Conservation (phyloP, 805 yeast species). For the Metschnikowia baotianmanensis region DNA sequence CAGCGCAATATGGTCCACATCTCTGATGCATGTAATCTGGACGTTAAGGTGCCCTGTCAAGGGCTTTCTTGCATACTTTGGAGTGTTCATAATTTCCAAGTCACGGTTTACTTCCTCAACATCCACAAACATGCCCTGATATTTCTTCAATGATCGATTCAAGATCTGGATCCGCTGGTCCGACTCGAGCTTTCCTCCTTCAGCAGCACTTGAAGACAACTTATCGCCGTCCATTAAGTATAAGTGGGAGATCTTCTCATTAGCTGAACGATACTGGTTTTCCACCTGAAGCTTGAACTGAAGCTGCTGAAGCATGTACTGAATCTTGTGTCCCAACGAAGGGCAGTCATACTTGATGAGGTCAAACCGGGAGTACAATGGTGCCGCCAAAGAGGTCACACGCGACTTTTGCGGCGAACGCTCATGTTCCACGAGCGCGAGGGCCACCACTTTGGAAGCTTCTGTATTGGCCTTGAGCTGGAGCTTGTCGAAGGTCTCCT, state of each 20-base stretch:
- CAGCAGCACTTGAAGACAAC: conserved; percentile 81
- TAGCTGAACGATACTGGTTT: conserved; percentile 88
- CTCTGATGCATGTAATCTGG: conserved; percentile 74
- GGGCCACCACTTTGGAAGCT: conserved; percentile 7
- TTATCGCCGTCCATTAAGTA: conserved; percentile 92
- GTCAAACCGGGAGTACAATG: conserved; percentile 69
- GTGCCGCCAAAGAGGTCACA: conserved; percentile 21
- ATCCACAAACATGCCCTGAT: conserved; percentile 82
- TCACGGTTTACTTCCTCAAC: conserved; percentile 66
- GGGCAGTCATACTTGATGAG: conserved; percentile 91
- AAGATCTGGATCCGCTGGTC: conserved; percentile 81
- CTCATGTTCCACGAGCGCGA: conserved; percentile 2
- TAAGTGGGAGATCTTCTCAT: conserved; percentile 80
- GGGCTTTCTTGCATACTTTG: conserved; percentile 77
- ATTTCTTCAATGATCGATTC: conserved; percentile 79
- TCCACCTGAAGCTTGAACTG: conserved; percentile 94
- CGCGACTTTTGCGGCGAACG: conserved; percentile 5
- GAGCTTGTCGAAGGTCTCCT: conserved; percentile 68
- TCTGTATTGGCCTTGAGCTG: conserved; percentile 29
- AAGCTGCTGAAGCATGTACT: conserved; percentile 90
- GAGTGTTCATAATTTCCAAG: conserved; percentile 63
- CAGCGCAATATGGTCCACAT: conserved; percentile 88
- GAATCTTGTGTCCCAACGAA: conserved; percentile 89
- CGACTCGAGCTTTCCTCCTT: conserved; percentile 80
- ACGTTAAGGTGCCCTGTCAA: conserved; percentile 76